Percentiles rank a stretch among this genome's conserved stretches.
Evolutionary conservation across 1,284 basidiomycete species (phyloP).

Genomic region (Sporisorium scitamineum): DNA sequence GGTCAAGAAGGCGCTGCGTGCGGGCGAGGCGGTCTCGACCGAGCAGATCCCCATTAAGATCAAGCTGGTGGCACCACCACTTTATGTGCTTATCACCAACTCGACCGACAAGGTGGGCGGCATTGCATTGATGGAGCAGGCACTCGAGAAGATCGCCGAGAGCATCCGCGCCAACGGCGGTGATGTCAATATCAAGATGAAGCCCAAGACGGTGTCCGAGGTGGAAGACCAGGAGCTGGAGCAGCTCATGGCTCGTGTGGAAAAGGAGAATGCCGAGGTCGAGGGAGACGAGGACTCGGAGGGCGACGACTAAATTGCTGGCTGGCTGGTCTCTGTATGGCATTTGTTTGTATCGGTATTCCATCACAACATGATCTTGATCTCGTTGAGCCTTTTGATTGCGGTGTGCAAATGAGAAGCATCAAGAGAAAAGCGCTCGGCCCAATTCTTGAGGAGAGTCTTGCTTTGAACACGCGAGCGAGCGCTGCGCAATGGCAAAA

Average conservation of each 20-base stretch:
- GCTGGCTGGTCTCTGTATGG: slow-evolving; percentile 1
- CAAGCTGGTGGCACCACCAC: slow-evolving; percentile 92
- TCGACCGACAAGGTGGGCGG: slow-evolving; percentile 96
- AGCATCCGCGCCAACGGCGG: slow-evolving; percentile 84
- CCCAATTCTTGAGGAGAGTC: neutral
- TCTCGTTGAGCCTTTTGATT: neutral
- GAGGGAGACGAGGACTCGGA: slow-evolving; percentile 67
- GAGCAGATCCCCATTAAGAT: slow-evolving; percentile 96
- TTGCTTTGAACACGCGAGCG: too few species aligned
- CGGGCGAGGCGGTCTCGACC: slow-evolving; percentile 86
- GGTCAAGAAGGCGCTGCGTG: slow-evolving; percentile 89
- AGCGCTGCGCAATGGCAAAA: neutral
- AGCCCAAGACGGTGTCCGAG: slow-evolving; percentile 72
- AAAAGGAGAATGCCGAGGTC: slow-evolving; percentile 69
- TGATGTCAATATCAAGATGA: slow-evolving; percentile 93
- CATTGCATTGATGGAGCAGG: slow-evolving; percentile 90
- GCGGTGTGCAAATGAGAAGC: neutral
- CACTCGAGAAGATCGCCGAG: slow-evolving; percentile 88
- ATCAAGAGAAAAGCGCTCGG: neutral
- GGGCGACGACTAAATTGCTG: slow-evolving; percentile 40
- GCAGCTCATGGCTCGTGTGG: slow-evolving; percentile 68
- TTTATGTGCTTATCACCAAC: slow-evolving; percentile 95
- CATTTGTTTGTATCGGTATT: slow-evolving; percentile 19
- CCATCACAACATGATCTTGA: neutral
- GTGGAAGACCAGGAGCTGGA: slow-evolving; percentile 69